Percentiles rank a stretch among this genome's conserved stretches.
phyloP scores from a whole-genome alignment of 2,329 filamentous ascomycete genomes.

The Xylariaceae sp. region DNA sequence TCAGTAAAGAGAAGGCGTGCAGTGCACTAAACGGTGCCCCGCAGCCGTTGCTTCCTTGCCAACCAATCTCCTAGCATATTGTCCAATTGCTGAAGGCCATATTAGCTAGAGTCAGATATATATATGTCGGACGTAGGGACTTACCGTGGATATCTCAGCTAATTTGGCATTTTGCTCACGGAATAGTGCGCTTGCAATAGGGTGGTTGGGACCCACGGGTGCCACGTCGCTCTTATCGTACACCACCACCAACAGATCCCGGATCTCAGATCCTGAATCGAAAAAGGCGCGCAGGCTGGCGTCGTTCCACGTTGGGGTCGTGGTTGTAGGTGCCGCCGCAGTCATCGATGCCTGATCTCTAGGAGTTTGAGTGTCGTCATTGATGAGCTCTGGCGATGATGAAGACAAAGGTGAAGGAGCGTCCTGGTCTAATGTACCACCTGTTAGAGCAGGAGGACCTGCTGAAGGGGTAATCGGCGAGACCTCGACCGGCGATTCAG shows the following conservation, averaged over 20 bases:
- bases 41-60: constrained; percentile 54
- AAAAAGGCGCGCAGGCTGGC: constrained; percentile 80
- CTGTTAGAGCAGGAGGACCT: constrained; percentile 62
- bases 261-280: constrained; percentile 81
- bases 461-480: constrained; percentile 48
- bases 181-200: constrained; percentile 74
- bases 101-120: constrained; percentile 1
- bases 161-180: constrained; percentile 80
- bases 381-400: constrained; percentile 56
- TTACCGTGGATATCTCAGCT: constrained; percentile 75
- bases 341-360: constrained; percentile 44
- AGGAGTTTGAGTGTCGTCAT: constrained; percentile 41
- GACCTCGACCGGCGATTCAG: constrained; percentile 64
- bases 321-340: constrained; percentile 51
- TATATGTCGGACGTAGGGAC: constrained; percentile 25
- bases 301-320: constrained; percentile 76
- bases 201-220: constrained; percentile 77
- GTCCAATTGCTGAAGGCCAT: constrained; percentile 62
- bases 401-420: constrained; percentile 59
- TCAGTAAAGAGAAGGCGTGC: no score
- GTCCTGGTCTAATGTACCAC: constrained; percentile 67
- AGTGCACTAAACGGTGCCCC: constrained; percentile 14
- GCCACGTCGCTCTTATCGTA: constrained; percentile 84
- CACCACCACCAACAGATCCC: constrained; percentile 84
- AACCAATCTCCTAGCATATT: constrained; percentile 80